A percentile compares a stretch with the other conserved stretches of the same genome.
These are phyloP conservation scores for Vitis hybrid DNA, from an alignment of 177 flowering plant genomes.

Conservation along the genomic window DNA sequence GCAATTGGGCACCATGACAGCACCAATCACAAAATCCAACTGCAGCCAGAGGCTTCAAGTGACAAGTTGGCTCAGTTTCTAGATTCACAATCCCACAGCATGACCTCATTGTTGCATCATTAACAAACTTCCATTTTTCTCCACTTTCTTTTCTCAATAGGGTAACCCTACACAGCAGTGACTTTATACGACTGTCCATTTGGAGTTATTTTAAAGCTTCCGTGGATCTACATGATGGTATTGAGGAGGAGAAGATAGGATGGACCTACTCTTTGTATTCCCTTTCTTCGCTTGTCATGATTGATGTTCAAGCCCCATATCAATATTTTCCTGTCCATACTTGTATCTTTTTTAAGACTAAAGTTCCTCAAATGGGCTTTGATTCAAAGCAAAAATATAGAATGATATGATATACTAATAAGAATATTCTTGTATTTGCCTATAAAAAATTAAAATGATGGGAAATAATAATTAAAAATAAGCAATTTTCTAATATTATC, in stretches of 20 bases:
- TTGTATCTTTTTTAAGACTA: neutral
- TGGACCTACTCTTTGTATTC: slow-evolving; percentile 22
- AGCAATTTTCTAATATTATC: too few relatives aligned
- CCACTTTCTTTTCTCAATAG: neutral
- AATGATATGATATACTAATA: too few relatives aligned
- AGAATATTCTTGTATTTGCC: neutral
- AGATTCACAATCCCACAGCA: slow-evolving; percentile 9
- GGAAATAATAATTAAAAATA: too few relatives aligned
- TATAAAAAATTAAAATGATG: neutral
- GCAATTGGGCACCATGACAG: neutral
- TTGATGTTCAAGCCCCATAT: slow-evolving; percentile 13
- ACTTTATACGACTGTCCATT: neutral
- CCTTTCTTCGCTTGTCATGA: slow-evolving; percentile 24
- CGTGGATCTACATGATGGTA: slow-evolving; percentile 20
- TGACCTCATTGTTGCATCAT: slow-evolving; percentile 26
- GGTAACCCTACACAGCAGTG: neutral
- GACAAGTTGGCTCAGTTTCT: neutral
- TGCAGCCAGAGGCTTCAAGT: too few relatives aligned
- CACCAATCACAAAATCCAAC: neutral
- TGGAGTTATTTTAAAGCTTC: slow-evolving; percentile 2
- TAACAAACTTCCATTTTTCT: neutral
- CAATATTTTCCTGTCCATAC: slow-evolving; percentile 2
- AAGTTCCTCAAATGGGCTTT: too few relatives aligned
- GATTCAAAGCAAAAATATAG: too few relatives aligned
- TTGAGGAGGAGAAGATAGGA: slow-evolving; percentile 17